Base-by-base conservation (phyloP, 345 rosid genomes). In the Eucalyptus victrix region DNA sequence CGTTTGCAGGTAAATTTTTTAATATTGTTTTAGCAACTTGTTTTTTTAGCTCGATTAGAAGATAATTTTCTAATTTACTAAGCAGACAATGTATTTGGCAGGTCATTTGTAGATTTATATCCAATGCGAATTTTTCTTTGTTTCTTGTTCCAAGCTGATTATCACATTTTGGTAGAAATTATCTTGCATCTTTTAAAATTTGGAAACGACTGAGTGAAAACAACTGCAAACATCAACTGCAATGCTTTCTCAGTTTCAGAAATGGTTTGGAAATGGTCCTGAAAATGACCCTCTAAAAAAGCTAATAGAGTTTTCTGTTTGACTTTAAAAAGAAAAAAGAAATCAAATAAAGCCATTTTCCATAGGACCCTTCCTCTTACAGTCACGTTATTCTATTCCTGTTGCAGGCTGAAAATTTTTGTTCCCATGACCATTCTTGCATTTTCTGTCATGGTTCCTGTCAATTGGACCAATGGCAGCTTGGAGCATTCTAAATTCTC, bases 371-470 rank as follows among this genome's bases (percentile, higher is more conserved):
- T 76, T 21, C 83, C 47, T 21, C 13, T 3, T 40, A 40, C 9
- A 23, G 28, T 76, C 47, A 76, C 47, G 16, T 54, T 88, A 18
- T 50, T 28, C 51, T 67, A 23, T 45, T 90, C 49, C 58, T 88
- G 91, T 50, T 90, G 93, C 94, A 96, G 99, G 96, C 94, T 97
- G 53, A 97, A 97, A 92, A 94, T 97, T 72, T 97, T 97, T 92
- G 95, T 92, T 86, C 99, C 99, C 17, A 92, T 97, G 88, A 94
- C 99, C 53, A 87, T 93, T 60, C 91, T 96, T 90, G 98, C 98
- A 85, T 94, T 97, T 89, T 40, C 96, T 1, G 91, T 97, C 86
- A 93, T 94, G 94, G 95, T 97, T 42, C 99, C 99, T 11, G 97
- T 97, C 87, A 96, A 96, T 90, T 96, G 98, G 99, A 97, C 97